A percentile compares a stretch with the other conserved stretches of the same genome.
Evolutionary conservation across 768 basidiomycete species (phyloP).

Genomic region (Boletus sp.): DNA sequence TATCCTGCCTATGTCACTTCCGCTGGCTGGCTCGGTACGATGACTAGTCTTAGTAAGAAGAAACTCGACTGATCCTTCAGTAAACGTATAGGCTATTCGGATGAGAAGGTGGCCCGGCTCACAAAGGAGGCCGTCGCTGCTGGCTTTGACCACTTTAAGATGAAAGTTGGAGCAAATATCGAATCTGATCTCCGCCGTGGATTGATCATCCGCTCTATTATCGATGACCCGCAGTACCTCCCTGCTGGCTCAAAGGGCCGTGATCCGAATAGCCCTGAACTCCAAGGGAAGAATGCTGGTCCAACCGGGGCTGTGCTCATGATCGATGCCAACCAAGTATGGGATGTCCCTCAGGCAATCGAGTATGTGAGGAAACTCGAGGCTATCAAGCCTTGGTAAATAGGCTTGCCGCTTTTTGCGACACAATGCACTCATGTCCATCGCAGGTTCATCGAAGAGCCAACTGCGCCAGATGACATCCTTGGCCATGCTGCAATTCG

Average conservation of each 20-base stretch:
- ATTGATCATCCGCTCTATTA: constrained; percentile 87
- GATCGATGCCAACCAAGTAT: constrained; percentile 97
- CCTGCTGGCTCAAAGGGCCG: constrained; percentile 56
- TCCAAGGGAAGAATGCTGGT: constrained; percentile 90
- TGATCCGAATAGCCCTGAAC: constrained; percentile 57
- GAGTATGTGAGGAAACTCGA: constrained; percentile 83
- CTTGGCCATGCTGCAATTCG: constrained; percentile 86
- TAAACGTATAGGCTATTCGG: constrained; percentile 64
- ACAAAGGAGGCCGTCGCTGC: constrained; percentile 81
- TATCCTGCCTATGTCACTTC: constrained; percentile 95
- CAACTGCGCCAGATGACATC: constrained; percentile 93
- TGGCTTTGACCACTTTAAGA: constrained; percentile 99
- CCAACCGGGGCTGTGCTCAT: constrained; percentile 93
- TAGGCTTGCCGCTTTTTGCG: not conserved
- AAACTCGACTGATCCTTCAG: constrained; percentile 6
- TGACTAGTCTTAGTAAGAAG: not conserved
- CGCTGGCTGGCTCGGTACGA: constrained; percentile 82
- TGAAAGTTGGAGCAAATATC: constrained; percentile 91
- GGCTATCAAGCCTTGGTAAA: constrained; percentile 83
- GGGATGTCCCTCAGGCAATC: constrained; percentile 92
- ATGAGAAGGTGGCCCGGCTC: constrained; percentile 86
- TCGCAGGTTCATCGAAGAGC: constrained; percentile 92
- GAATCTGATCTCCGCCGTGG: constrained; percentile 85
- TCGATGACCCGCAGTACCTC: constrained; percentile 86
- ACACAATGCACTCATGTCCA: not conserved